Conservation (phyloP, 352 stramenopile species). For the Phytophthora sojae region DNA sequence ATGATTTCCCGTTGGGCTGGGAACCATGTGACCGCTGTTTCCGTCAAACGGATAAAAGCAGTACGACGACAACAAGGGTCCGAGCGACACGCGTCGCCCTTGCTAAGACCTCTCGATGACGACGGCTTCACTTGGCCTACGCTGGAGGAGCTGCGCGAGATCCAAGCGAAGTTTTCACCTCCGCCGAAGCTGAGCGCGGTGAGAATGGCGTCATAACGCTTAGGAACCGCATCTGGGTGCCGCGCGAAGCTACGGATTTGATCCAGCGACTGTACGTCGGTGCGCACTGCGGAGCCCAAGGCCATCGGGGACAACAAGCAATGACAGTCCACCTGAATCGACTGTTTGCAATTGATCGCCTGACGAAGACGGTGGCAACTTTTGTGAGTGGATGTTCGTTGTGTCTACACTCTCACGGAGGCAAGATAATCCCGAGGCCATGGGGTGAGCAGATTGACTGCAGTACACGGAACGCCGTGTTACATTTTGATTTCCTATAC, state of each 20-base stretch:
- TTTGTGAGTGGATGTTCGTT: conserved; percentile 1
- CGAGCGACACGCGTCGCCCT: too few relatives aligned
- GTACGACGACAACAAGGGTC: not conserved
- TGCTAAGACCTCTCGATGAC: conserved; percentile 4
- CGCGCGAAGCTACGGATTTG: conserved; percentile 14
- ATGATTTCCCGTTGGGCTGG: not conserved
- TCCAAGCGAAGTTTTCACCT: too few relatives aligned
- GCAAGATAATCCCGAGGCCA: not conserved
- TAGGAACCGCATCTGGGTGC: conserved; percentile 1
- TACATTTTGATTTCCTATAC: conserved; percentile 8
- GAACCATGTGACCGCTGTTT: not conserved
- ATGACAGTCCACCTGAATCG: not conserved
- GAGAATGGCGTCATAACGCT: not conserved
- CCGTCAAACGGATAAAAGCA: not conserved
- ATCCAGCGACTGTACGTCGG: conserved; percentile 32
- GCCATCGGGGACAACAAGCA: conserved; percentile 6
- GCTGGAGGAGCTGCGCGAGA: too few relatives aligned
- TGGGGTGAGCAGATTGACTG: conserved; percentile 20
- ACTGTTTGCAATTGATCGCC: conserved; percentile 4
- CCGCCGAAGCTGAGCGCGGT: too few relatives aligned
- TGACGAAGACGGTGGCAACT: not conserved
- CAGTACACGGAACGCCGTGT: not conserved
- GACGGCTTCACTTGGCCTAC: conserved; percentile 5
- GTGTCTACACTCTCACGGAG: conserved; percentile 7
- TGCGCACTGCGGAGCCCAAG: too few relatives aligned